Evolutionary conservation across 495 filamentous ascomycete genomes (phyloP), one percentile per base, ranked within the genome.

Genomic region (Polyplosphaeria fusca): DNA sequence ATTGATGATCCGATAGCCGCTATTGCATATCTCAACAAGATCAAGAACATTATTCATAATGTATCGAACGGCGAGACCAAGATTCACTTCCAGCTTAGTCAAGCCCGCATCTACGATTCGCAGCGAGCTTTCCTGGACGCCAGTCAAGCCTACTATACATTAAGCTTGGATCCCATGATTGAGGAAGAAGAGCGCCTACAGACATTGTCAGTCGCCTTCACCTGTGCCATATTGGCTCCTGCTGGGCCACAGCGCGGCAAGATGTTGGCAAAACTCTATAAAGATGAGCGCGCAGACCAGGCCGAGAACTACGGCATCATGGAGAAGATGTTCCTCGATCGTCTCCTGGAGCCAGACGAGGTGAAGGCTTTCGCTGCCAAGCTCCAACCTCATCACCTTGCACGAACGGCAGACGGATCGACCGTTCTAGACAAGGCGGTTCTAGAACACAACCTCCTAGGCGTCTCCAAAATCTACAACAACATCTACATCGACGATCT

Each of bases 281-380:
- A 96, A 70, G 93, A 98, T 67, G 94, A 97, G 42, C 83, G 93
- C 18, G 80, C 88, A 0, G 73, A 79, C 1, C 79, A 82, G 41
- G 79, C 91, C 2, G 82, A 86, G 5, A 89, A 96, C 69, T 92
- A 86, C 65, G 77, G 80, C 38, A 96, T 98, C 48, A 76, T 98
- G 19, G 94, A 97, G 76, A 97, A 97, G 74, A 96, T 98, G 82
- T 94, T 95, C 69, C 79, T 98, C 24, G 90, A 97, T 71, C 82
- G 93, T 4, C 76, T 98, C 2, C 77, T 98, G 13, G 80, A 78
- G 5, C 80, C 86, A 2, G 82, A 80, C 18, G 93, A 98, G 71
- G 90, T 96, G 16, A 79, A 81, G 12, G 86, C 88, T 40, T 98
- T 98, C 65, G 84, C 91, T 0, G 75, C 86, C 52, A 85, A 83